A percentile compares a stretch with the other conserved stretches of the same genome.
These are phyloP conservation scores for Penicillium diatomitis DNA, from an alignment of 495 filamentous ascomycete species.

Conservation along the genomic window DNA sequence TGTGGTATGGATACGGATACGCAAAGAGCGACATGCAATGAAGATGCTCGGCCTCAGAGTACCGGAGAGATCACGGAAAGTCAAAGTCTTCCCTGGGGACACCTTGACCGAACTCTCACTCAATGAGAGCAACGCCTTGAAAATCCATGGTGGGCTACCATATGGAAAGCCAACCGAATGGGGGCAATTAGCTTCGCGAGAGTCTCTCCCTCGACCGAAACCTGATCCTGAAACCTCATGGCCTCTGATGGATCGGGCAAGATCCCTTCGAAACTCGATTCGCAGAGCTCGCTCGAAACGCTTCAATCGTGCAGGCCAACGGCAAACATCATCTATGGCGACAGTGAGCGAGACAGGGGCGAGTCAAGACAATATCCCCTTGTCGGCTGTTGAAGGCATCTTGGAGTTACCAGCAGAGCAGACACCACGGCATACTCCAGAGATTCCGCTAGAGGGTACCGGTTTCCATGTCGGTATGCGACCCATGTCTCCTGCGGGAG, in stretches of 20 bases:
- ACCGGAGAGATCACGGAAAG: constrained; percentile 12
- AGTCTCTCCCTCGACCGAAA: constrained; percentile 21
- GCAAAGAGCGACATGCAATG: constrained; percentile 30
- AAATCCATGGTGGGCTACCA: constrained; percentile 31
- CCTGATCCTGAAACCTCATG: constrained; percentile 19
- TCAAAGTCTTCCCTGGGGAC: constrained; percentile 21
- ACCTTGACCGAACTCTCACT: constrained; percentile 31
- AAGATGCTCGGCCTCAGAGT: constrained; percentile 18
- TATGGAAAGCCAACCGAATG: constrained; percentile 35
- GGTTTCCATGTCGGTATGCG: constrained; percentile 23
- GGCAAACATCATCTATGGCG: constrained; percentile 24
- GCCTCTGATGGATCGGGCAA: constrained; percentile 18
- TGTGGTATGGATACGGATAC: constrained; percentile 32
- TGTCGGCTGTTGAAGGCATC: constrained; percentile 33
- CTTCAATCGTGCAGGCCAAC: constrained; percentile 14
- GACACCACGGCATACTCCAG: constrained; percentile 35
- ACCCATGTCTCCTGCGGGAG: constrained; percentile 24
- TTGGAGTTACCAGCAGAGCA: constrained; percentile 34
- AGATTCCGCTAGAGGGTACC: constrained; percentile 19
- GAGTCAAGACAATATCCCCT: constrained; percentile 22
- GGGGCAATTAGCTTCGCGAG: constrained; percentile 34
- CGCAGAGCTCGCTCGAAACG: constrained; percentile 24
- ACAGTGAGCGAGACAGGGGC: constrained; percentile 18
- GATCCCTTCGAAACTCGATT: constrained; percentile 24
- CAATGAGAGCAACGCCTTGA: constrained; percentile 23